A percentile compares a stretch with the other conserved stretches of the same genome.
phyloP scores from a whole-genome alignment of 805 yeast species.

The Ogataea polymorpha region DNA sequence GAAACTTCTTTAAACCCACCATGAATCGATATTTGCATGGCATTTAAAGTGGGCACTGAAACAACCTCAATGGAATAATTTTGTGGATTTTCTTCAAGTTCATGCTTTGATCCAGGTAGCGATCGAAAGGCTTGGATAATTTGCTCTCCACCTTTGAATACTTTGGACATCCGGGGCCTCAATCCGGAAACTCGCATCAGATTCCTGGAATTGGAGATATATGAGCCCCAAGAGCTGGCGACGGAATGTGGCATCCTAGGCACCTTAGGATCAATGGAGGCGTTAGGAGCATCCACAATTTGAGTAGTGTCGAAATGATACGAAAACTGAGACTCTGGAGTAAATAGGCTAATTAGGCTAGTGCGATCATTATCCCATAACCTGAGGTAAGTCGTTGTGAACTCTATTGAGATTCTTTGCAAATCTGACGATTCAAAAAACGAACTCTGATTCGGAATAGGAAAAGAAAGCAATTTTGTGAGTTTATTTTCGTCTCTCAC shows the following conservation, averaged over 20 bases:
- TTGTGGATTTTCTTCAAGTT: slow-evolving; percentile 57
- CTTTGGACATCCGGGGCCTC: slow-evolving; percentile 53
- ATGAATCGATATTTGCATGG: slow-evolving; percentile 75
- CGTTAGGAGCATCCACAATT: slow-evolving; percentile 19
- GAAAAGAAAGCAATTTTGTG: slow-evolving; percentile 48
- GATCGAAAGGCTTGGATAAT: slow-evolving; percentile 60
- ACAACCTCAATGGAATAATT: slow-evolving; percentile 75
- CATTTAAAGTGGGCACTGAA: slow-evolving; percentile 67
- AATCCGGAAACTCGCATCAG: slow-evolving; percentile 57
- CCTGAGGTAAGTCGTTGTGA: slow-evolving; percentile 69
- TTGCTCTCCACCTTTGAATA: slow-evolving; percentile 66
- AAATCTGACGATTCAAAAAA: slow-evolving; percentile 80
- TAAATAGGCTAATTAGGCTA: slow-evolving; percentile 70
- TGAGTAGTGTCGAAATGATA: slow-evolving; percentile 70
- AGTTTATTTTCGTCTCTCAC: slow-evolving; percentile 73
- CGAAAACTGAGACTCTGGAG: slow-evolving; percentile 82
- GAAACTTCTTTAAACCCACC: slow-evolving; percentile 77
- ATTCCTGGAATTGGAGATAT: slow-evolving; percentile 74
- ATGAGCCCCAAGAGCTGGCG: slow-evolving; percentile 53
- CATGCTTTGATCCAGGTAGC: slow-evolving; percentile 79
- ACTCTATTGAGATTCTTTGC: slow-evolving; percentile 69
- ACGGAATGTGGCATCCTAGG: slow-evolving; percentile 15
- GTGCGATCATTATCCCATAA: slow-evolving; percentile 79
- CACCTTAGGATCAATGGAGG: not conserved
- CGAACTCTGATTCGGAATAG: slow-evolving; percentile 54